phyloP scores from a whole-genome alignment of 371 early-diverging fungal genomes.

The Mucor indicus region DNA sequence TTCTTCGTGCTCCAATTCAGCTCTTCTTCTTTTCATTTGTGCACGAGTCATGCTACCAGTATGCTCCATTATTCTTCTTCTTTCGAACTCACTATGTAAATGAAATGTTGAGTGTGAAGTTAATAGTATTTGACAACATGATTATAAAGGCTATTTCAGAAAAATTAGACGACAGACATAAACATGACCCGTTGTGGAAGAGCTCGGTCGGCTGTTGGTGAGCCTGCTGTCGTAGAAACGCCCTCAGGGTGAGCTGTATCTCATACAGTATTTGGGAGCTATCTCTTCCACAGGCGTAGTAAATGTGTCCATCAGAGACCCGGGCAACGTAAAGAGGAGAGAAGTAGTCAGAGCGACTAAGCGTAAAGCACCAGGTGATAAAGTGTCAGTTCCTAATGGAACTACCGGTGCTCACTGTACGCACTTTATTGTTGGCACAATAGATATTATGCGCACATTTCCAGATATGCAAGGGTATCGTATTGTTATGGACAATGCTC shows the following conservation, averaged over 20 bases:
- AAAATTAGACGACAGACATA: slow-evolving; percentile 2
- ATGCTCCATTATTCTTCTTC: slow-evolving; percentile 2
- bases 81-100: not conserved
- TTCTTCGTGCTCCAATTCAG: not conserved
- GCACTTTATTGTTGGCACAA: slow-evolving; percentile 7
- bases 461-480: not conserved
- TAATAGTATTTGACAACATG: not conserved
- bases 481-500: slow-evolving; percentile 9
- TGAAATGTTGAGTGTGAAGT: not conserved
- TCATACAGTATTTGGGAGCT: slow-evolving; percentile 5
- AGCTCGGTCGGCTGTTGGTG: slow-evolving; percentile 1
- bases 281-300: slow-evolving; percentile 6
- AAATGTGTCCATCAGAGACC: slow-evolving; percentile 7
- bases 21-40: not conserved
- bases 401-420: slow-evolving; percentile 5
- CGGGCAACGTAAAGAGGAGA: slow-evolving; percentile 4
- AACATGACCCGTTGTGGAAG: not conserved
- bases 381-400: slow-evolving; percentile 1
- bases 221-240: slow-evolving; percentile 3
- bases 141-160: not conserved
- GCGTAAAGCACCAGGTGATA: slow-evolving; percentile 8
- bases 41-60: not conserved
- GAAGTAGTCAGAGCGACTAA: slow-evolving; percentile 4
- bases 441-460: slow-evolving; percentile 8
- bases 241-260: slow-evolving; percentile 5